phyloP scores from a whole-genome alignment of 768 basidiomycete species.

The Serendipita indica region DNA sequence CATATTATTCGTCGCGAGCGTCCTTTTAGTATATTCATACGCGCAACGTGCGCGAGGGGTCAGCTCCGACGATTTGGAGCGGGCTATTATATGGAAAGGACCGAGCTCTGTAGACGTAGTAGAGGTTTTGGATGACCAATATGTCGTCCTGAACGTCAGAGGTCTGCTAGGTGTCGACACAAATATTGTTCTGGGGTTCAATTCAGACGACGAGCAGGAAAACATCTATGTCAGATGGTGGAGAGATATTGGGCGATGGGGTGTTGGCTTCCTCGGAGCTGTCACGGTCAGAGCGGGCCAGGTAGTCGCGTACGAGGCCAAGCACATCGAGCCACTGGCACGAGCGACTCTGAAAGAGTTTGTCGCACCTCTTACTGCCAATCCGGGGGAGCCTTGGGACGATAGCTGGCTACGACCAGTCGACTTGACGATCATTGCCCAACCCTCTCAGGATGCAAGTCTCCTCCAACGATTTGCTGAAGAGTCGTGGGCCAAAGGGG shows the following conservation, averaged over 20 bases:
- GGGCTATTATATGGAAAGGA: not conserved
- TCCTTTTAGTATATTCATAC: not conserved
- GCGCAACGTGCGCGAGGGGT: not conserved
- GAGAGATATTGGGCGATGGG: slow-evolving; percentile 1
- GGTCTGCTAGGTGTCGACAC: not conserved
- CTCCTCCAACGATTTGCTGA: slow-evolving; percentile 36
- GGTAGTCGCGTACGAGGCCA: not conserved
- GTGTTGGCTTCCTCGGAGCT: not conserved
- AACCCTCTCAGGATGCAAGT: slow-evolving; percentile 38
- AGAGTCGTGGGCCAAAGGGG: slow-evolving; percentile 43
- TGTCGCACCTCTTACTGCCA: not conserved
- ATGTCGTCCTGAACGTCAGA: not conserved
- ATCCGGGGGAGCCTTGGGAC: slow-evolving; percentile 25
- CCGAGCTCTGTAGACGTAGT: not conserved
- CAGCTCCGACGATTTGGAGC: not conserved
- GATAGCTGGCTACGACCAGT: slow-evolving; percentile 44
- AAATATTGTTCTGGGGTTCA: not conserved
- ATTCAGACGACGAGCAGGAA: not conserved
- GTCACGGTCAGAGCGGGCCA: not conserved
- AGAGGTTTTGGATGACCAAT: not conserved
- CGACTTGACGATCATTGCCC: slow-evolving; percentile 35
- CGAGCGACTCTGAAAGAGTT: not conserved
- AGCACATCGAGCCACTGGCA: not conserved
- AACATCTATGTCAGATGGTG: not conserved
- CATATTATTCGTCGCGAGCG: not conserved